Conservation (phyloP, 2,329 filamentous ascomycete genomes). For the Calonectria crousiana region DNA sequence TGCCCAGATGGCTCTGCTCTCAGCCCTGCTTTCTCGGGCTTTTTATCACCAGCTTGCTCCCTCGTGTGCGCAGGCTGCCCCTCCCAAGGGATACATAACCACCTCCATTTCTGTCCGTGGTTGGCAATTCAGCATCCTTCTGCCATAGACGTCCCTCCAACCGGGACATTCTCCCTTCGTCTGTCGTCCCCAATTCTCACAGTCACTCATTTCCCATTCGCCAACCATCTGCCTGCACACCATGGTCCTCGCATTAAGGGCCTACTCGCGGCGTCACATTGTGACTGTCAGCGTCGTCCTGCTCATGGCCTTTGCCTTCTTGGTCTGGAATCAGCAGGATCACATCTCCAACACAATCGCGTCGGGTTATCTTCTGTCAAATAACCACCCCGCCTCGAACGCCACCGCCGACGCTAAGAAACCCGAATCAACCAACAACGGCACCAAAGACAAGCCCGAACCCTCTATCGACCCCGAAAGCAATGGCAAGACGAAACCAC, state of each 20-base stretch:
- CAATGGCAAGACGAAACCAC: slow-evolving; percentile 23
- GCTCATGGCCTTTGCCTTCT: slow-evolving; percentile 14
- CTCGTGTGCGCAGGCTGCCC: background rate
- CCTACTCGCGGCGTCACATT: slow-evolving; percentile 14
- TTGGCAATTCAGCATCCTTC: background rate
- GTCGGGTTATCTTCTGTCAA: background rate
- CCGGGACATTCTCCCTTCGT: background rate
- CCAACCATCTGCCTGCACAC: background rate
- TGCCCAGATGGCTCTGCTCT: background rate
- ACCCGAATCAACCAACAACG: background rate
- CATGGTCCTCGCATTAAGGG: slow-evolving; percentile 8
- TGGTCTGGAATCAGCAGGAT: slow-evolving; percentile 20
- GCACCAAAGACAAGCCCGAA: background rate
- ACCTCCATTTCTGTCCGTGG: background rate
- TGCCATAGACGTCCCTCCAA: background rate
- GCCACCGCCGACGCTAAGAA: background rate
- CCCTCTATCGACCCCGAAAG: background rate
- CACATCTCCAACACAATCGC: slow-evolving; percentile 10
- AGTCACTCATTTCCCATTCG: background rate
- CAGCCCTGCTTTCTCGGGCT: background rate
- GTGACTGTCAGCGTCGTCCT: slow-evolving; percentile 7
- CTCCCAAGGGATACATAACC: background rate
- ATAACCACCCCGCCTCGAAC: background rate
- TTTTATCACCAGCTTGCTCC: background rate
- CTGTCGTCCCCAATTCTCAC: background rate